Percentiles rank a stretch among this genome's conserved stretches.
Evolutionary conservation across 2,329 filamentous ascomycete species (phyloP).

Genomic region (Pseudogymnoascus sp.): DNA sequence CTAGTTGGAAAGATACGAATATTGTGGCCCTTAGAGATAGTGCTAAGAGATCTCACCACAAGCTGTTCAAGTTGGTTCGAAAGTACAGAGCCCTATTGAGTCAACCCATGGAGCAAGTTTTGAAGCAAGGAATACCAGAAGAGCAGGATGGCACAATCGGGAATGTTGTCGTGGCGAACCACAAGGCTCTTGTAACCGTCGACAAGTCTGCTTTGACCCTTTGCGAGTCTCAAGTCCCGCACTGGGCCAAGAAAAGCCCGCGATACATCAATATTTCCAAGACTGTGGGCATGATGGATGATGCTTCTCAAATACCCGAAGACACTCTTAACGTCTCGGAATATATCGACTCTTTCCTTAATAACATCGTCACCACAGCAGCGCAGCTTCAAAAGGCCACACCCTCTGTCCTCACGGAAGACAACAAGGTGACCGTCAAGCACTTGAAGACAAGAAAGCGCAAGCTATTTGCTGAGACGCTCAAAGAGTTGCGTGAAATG

Average conservation of each 20-base stretch:
- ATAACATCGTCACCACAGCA: conserved; percentile 60
- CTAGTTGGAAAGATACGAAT: conserved; percentile 98
- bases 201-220: conserved; percentile 23
- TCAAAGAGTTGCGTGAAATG: conserved; percentile 80
- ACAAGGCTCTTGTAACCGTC: conserved; percentile 17
- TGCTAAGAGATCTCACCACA: conserved; percentile 81
- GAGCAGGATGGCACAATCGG: conserved; percentile 9
- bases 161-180: neutral
- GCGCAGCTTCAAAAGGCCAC: conserved; percentile 75
- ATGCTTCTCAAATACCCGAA: conserved; percentile 47
- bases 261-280: conserved; percentile 64
- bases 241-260: conserved; percentile 43
- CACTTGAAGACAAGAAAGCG: conserved; percentile 88
- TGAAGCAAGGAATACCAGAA: conserved; percentile 54
- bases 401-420: conserved; percentile 70
- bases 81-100: conserved; percentile 79
- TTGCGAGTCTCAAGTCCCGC: conserved; percentile 27
- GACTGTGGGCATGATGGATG: conserved; percentile 69
- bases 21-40: conserved; percentile 84
- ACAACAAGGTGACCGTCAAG: conserved; percentile 76
- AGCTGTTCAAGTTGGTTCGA: conserved; percentile 81
- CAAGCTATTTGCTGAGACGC: conserved; percentile 79
- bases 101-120: conserved; percentile 63
- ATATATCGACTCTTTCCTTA: conserved; percentile 61
- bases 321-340: conserved; percentile 48